Conservation (phyloP, 2,329 filamentous ascomycete species). For the Tympanopsis confertula region DNA sequence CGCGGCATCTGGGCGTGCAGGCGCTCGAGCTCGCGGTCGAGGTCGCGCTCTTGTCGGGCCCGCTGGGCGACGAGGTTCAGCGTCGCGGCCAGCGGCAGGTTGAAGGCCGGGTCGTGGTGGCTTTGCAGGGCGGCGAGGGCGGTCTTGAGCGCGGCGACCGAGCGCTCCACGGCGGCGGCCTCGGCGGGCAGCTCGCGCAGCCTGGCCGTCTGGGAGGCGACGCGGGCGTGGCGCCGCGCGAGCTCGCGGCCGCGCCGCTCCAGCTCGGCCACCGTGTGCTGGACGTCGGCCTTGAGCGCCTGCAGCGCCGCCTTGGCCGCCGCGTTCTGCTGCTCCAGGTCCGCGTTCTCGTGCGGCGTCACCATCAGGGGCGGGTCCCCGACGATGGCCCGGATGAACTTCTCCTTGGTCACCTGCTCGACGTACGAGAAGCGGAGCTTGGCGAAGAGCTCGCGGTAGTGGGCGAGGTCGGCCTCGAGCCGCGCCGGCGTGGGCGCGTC, state of each 20-base stretch:
- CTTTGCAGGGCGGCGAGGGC: constrained; percentile 16
- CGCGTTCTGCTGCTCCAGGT: constrained; percentile 58
- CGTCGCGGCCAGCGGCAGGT: constrained; percentile 46
- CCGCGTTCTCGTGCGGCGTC: constrained; percentile 68
- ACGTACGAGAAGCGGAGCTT: constrained; percentile 96
- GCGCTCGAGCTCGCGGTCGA: constrained; percentile 52
- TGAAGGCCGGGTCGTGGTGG: constrained; percentile 31
- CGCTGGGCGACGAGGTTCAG: constrained; percentile 36
- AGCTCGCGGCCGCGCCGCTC: constrained; percentile 53
- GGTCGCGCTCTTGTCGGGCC: constrained; percentile 37
- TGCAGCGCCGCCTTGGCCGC: constrained; percentile 67
- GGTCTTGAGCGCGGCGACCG: not conserved
- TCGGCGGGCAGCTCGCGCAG: constrained; percentile 35
- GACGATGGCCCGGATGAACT: constrained; percentile 86
- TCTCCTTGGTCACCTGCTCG: constrained; percentile 97
- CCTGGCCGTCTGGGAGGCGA: constrained; percentile 33
- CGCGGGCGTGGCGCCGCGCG: constrained; percentile 36
- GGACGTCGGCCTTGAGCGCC: constrained; percentile 68
- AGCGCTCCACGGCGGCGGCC: too few species aligned
- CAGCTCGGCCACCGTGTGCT: constrained; percentile 59
- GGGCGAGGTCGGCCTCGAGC: constrained; percentile 70
- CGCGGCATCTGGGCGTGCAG: constrained; percentile 50
- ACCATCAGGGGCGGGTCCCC: constrained; percentile 82
- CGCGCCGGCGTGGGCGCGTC: constrained; percentile 63
- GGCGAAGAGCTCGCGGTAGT: constrained; percentile 91